Percentiles rank a stretch among this genome's conserved stretches.
phyloP scores from a whole-genome alignment of 2,329 filamentous ascomycete genomes.

The Ophiostoma populinum region DNA sequence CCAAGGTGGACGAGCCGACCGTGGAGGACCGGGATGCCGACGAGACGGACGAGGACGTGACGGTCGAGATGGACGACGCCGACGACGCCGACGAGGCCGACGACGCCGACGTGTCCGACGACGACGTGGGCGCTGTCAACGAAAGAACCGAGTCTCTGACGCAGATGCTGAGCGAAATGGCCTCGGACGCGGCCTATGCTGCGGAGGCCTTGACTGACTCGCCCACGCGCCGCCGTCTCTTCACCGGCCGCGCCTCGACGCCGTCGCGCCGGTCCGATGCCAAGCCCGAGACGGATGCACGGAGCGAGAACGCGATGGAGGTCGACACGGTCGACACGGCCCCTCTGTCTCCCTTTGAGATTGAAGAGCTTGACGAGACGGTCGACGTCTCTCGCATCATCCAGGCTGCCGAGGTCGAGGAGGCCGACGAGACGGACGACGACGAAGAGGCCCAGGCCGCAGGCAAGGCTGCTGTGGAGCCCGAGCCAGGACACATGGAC shows the following conservation, averaged over 20 bases:
- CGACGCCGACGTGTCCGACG: conserved; percentile 9
- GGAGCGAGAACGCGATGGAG: background rate
- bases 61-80: conserved; percentile 4
- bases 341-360: too few relatives aligned
- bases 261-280: conserved; percentile 10
- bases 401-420: background rate
- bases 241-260: conserved; percentile 22
- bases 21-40: conserved; percentile 1
- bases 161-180: conserved; percentile 11
- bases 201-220: conserved; percentile 12
- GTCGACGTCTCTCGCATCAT: too few relatives aligned
- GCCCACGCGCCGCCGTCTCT: conserved; percentile 14
- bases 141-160: conserved; percentile 9
- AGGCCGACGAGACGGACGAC: background rate
- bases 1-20: background rate
- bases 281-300: background rate
- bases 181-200: conserved; percentile 8
- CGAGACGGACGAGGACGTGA: conserved; percentile 8
- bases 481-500: conserved; percentile 9
- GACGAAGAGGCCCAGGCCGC: background rate
- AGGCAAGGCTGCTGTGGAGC: conserved; percentile 5
- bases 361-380: conserved; percentile 4
- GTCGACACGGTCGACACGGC: background rate
- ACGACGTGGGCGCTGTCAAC: conserved; percentile 7
- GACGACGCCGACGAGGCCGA: conserved; percentile 1